phyloP scores from a whole-genome alignment of 2,329 filamentous ascomycete species.

The Fusarium verticillioides region DNA sequence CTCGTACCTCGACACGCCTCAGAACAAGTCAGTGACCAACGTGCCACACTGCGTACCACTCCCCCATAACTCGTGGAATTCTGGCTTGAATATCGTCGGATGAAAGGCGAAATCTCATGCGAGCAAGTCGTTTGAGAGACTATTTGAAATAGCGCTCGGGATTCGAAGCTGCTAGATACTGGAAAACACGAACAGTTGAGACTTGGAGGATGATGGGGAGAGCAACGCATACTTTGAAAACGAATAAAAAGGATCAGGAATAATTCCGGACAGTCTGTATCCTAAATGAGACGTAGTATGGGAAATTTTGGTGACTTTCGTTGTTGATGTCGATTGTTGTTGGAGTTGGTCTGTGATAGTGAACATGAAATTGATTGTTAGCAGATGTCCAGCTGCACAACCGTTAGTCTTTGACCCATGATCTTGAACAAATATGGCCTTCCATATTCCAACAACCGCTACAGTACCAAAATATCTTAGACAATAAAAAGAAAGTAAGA shows the following conservation, averaged over 20 bases:
- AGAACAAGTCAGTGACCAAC: background rate
- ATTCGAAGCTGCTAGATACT: background rate
- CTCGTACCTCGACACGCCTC: too few relatives aligned
- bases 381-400: rapidly evolving
- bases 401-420: rapidly evolving
- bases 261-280: rapidly evolving
- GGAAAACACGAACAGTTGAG: background rate
- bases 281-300: rapidly evolving
- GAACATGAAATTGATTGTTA: rapidly evolving
- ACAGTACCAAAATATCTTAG: background rate
- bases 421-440: rapidly evolving
- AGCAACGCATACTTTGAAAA: too few relatives aligned
- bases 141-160: rapidly evolving
- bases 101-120: rapidly evolving
- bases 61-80: background rate
- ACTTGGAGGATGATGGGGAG: background rate
- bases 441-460: rapidly evolving
- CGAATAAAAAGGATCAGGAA: background rate
- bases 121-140: rapidly evolving
- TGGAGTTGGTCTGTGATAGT: background rate
- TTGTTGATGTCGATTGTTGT: background rate
- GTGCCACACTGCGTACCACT: too few relatives aligned
- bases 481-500: rapidly evolving
- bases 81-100: rapidly evolving
- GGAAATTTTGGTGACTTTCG: background rate